Conservation (phyloP, 2,329 filamentous ascomycete species). For the Verticillium longisporum region DNA sequence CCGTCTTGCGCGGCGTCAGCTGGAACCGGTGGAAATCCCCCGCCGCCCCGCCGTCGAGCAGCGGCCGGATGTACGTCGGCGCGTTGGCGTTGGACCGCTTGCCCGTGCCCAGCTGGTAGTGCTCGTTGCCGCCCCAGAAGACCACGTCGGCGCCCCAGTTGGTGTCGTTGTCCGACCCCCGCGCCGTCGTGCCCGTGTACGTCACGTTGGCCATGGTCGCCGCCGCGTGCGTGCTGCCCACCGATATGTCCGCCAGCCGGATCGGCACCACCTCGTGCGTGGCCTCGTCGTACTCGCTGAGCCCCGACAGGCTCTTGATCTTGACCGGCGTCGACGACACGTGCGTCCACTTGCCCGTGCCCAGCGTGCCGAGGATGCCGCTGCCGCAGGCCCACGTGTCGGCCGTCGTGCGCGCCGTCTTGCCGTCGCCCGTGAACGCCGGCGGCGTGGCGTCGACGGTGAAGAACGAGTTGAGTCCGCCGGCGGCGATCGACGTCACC, state of each 20-base stretch:
- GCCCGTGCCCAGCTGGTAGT: conserved; percentile 87
- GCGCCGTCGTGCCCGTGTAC: conserved; percentile 47
- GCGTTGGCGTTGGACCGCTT: conserved; percentile 73
- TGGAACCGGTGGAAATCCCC: conserved; percentile 58
- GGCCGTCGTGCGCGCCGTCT: conserved; percentile 42
- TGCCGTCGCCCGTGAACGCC: conserved; percentile 17
- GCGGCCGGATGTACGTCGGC: conserved; percentile 71
- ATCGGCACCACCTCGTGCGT: conserved; percentile 67
- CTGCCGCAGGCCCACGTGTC: conserved; percentile 86
- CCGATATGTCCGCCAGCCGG: conserved; percentile 62
- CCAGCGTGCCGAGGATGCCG: conserved; percentile 77
- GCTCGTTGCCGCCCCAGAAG: conserved; percentile 94
- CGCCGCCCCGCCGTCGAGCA: conserved; percentile 53
- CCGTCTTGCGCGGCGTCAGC: conserved; percentile 69
- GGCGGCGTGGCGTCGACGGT: conserved; percentile 68
- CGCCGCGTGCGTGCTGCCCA: conserved; percentile 74
- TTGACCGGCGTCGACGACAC: conserved; percentile 71
- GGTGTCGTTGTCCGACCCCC: conserved; percentile 57
- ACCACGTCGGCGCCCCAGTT: conserved; percentile 86
- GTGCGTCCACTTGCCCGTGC: conserved; percentile 85
- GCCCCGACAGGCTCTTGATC: conserved; percentile 73
- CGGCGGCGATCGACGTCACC: conserved; percentile 75
- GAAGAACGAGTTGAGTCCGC: conserved; percentile 82
- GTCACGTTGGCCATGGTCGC: conserved; percentile 81
- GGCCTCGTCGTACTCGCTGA: conserved; percentile 82